These are phyloP conservation scores for Paecilomyces variotii DNA, from an alignment of 2,329 filamentous ascomycete species.

Conservation along the genomic window DNA sequence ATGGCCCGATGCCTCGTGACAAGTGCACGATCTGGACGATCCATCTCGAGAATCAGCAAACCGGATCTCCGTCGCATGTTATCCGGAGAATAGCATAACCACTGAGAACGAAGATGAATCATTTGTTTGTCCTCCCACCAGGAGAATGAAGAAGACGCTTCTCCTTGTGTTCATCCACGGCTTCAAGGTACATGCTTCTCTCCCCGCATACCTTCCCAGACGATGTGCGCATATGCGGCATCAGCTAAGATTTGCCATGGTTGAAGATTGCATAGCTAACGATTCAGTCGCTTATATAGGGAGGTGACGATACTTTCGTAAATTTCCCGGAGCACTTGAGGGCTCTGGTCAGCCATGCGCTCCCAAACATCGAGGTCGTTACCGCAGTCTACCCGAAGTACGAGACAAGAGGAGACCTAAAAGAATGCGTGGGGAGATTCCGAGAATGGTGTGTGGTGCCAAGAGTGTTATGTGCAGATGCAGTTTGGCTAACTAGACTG, in stretches of 20 bases:
- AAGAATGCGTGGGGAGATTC: slow-evolving; percentile 37
- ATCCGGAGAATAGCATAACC: background rate
- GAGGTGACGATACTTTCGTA: slow-evolving; percentile 42
- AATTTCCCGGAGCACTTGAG: slow-evolving; percentile 39
- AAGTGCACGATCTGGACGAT: background rate
- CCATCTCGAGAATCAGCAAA: background rate
- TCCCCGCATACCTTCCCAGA: background rate
- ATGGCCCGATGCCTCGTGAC: background rate
- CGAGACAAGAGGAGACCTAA: slow-evolving; percentile 41
- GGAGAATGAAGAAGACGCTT: slow-evolving; percentile 38
- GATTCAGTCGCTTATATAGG: slow-evolving; percentile 20
- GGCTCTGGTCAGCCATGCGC: slow-evolving; percentile 32
- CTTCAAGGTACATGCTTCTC: slow-evolving; percentile 34
- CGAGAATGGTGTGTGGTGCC: slow-evolving; percentile 38
- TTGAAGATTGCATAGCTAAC: background rate
- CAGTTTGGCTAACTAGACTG: background rate
- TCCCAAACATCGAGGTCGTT: slow-evolving; percentile 35
- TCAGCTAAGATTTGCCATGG: background rate
- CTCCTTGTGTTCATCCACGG: slow-evolving; percentile 43
- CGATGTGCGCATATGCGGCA: background rate
- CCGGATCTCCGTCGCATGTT: background rate
- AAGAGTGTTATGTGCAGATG: background rate
- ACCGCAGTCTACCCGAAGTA: slow-evolving; percentile 42
- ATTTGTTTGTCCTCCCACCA: slow-evolving; percentile 4
- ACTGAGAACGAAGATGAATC: slow-evolving; percentile 4